Base-by-base conservation (phyloP, 106 monocot genomes). In the Apostasia shenzhenica region DNA sequence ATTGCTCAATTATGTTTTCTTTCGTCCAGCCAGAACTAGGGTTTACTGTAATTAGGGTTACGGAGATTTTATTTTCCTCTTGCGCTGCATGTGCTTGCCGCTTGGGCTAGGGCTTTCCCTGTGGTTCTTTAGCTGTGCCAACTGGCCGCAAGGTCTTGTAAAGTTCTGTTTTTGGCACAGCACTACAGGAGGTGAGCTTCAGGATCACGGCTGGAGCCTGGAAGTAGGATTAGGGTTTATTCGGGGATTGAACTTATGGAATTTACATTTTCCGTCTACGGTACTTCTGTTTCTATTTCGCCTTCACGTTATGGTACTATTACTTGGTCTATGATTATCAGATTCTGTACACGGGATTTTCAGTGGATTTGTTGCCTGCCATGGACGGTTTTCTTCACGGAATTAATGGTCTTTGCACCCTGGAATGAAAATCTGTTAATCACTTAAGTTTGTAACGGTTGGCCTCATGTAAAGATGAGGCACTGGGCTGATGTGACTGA, bases 171-270 rank as follows among this genome's bases (percentile, higher is more conserved):
- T 62, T 42, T 62, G 12, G 10, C n/a, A 44, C 26, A 26, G 26
- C 26, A 8, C 50, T 50, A 50, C 6, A 4, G 50, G 50, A 50
- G 4, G 4, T 50, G 45, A 8, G 45, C 7, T 45, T 45, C n/a
- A 63, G 6, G 14, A 65, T 10, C 26, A 48, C 14, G 47, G 13
- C 37, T 65, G 65, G 65, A 48, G 47, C 10, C 37, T 65, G 65
- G 65, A 48, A 2, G 65, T 8, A 37, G 48, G 26, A 63, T 65
- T 26, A 48, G 65, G 14, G 65, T 65, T 49, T 47, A 12, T 63
- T 1, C 4, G 12, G 62, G 2, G 12, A n/a, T 8, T 62, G 11
- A 13, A 52, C 52, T 6, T 52, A 52, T 3, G 12, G 43, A 13
- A 62, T 62, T 11, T 52, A 4, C 1, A 6, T 62, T 62, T 45